Base-by-base conservation (phyloP, 176 grass and related monocot species). In the Calamus simplicifolius region DNA sequence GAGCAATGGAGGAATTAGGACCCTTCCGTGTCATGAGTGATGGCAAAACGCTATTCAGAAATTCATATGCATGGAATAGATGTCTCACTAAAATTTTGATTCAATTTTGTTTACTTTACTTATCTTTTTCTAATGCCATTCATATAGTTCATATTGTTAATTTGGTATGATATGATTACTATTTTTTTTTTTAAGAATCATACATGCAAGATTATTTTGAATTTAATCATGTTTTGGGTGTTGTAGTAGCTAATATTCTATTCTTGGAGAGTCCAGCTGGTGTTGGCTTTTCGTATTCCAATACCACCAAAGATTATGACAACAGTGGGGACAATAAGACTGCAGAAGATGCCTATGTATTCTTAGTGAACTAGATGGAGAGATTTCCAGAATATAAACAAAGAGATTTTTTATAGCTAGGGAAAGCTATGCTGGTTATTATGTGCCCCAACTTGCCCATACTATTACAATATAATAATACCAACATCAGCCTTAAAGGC, bases 211-310 rank as follows among this genome's bases (percentile, higher is more conserved):
- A 56, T n/a, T 16, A 57, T 66, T 58, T 64, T 12, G 16, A 16
- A 51, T 26, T 17, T 31, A 17, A 19, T 19, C 2, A 1, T 49
- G 25, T 57, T 71, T 56, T 43, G 35, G 35, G 35, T 43, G 18
- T 12, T 51, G n/a, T 69, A 89, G 86, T 25, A 64, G 77, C 86
- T 18, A 96, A 96, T 73, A 80, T 90, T 58, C 25, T 96, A 67
- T 96, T 96, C 75, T 48, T 96, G 61, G 91, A 96, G 86, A 96
- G 91, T 74, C 91, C 91, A 15, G 83, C 80, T 0, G 91, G 91
- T 21, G 91, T 90, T 12, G 91, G 91, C 6, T 96, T 80, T 75
- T 96, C 91, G 30, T 96, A 96, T 83, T 96, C 91, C 3, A 96
- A 96, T 79, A 85, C 83, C 56, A 96, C 83, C 50, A 58, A 69